Evolutionary conservation across 2,329 filamentous ascomycete species (phyloP).

Genomic region (Talaromyces sp.): DNA sequence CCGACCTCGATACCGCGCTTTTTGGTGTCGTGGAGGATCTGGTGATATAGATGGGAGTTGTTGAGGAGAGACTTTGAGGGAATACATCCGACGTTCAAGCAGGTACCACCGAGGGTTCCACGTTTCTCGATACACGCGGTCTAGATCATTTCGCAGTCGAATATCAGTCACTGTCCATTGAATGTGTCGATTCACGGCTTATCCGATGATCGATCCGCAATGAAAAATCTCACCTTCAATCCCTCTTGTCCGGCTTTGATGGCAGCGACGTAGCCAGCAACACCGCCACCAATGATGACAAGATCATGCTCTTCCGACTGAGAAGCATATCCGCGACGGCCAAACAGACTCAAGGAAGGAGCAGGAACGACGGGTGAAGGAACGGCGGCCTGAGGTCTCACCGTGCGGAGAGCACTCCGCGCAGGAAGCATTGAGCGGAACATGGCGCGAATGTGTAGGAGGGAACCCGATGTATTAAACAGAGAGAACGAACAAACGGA

Average conservation of each 20-base stretch:
- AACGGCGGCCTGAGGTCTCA: constrained; percentile 31
- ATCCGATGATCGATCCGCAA: neutral
- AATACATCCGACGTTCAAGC: constrained; percentile 98
- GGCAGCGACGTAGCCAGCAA: constrained; percentile 96
- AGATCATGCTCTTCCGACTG: constrained; percentile 72
- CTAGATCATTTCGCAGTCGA: constrained; percentile 46
- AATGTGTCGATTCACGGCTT: neutral
- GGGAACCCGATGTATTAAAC: neutral
- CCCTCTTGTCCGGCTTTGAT: constrained; percentile 99
- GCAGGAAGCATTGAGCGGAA: constrained; percentile 52
- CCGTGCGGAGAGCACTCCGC: constrained; percentile 41
- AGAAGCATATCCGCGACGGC: constrained; percentile 55
- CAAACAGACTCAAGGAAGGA: constrained; percentile 46
- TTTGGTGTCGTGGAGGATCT: constrained; percentile 95
- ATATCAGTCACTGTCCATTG: neutral
- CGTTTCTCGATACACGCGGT: constrained; percentile 98
- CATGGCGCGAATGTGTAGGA: constrained; percentile 38
- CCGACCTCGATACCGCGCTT: constrained; percentile 95
- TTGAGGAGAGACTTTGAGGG: constrained; percentile 99
- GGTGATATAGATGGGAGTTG: constrained; percentile 98
- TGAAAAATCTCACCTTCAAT: constrained; percentile 65
- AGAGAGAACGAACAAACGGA: neutral
- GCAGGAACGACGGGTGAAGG: constrained; percentile 37
- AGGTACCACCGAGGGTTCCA: constrained; percentile 89
- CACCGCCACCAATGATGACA: constrained; percentile 95